Base-by-base conservation (phyloP, 495 filamentous ascomycete genomes). In the Tuber magnatum region DNA sequence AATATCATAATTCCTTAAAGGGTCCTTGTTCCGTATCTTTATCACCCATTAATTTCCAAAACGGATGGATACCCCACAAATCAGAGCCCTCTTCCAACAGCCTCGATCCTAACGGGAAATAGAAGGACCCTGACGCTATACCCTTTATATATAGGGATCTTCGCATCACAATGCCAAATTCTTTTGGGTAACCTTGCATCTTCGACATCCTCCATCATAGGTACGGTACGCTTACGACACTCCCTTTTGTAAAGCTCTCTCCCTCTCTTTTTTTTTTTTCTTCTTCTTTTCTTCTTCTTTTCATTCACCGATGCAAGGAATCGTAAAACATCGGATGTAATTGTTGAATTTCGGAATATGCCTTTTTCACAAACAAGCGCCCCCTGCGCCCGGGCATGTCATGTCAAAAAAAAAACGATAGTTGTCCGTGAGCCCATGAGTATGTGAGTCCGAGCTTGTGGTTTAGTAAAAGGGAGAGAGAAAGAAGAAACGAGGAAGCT, bases 281-380 rank as follows among this genome's bases (percentile, higher is more conserved):
- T n/a, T n/a, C n/a, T n/a, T n/a, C n/a, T n/a, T n/a, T n/a, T n/a
- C n/a, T n/a, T n/a, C n/a, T 56, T 56, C 28, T 24, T 61, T 20
- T 18, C 14, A 65, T 65, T 65, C 56, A 65, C 28, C 3, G 56
- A 65, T 35, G 56, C 56, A 65, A 65, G 56, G 56, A 65, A 65
- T 65, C 56, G 56, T 65, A 65, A 65, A 65, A 65, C 56, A 65
- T 65, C 56, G 56, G 56, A 35, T 32, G 7, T 35, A 6, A 32
- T 65, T 32, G 56, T 61, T 65, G 32, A 35, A 65, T 65, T 65
- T 35, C 56, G 56, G 56, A 35, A 65, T 35, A 65, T 65, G 56
- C 56, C 56, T 65, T 65, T 65, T 65, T 65, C 56, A 65, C 14
- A 65, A 65, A 65, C 56, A 65, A 18, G 56, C 56, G 56, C 56